Evolutionary conservation across 805 yeast genomes (phyloP).

Genomic region (Ogataea parapolymorpha): DNA sequence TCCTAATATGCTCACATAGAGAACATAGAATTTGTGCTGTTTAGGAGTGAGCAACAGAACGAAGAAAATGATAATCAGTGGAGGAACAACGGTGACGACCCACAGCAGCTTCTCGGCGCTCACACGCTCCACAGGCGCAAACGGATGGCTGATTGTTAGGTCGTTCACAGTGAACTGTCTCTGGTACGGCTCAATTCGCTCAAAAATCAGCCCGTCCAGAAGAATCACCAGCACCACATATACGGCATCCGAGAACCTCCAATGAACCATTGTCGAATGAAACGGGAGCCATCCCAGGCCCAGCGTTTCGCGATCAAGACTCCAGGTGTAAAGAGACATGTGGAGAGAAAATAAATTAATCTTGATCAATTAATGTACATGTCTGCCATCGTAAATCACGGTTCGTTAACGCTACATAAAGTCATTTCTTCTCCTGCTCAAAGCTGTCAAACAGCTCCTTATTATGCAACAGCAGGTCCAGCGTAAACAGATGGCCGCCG

Average conservation of each 20-base stretch:
- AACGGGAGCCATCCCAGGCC: slow-evolving; percentile 24
- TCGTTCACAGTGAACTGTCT: slow-evolving; percentile 78
- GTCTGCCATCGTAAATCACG: slow-evolving; percentile 2
- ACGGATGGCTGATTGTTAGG: slow-evolving; percentile 75
- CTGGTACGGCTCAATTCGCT: slow-evolving; percentile 56
- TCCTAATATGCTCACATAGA: slow-evolving; percentile 67
- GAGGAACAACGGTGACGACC: slow-evolving; percentile 53
- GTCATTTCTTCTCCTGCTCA: slow-evolving; percentile 28
- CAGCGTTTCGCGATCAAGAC: slow-evolving; percentile 28
- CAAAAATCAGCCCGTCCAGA: slow-evolving; percentile 27
- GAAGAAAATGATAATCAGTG: slow-evolving; percentile 33
- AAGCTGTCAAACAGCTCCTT: slow-evolving; percentile 44
- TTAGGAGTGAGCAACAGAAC: slow-evolving; percentile 42
- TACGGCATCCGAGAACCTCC: slow-evolving; percentile 27
- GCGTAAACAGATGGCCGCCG: slow-evolving; percentile 55
- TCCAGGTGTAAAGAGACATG: slow-evolving; percentile 10
- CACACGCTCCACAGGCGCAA: slow-evolving; percentile 71
- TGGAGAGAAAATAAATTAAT: neutral
- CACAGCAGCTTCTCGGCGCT: slow-evolving; percentile 50
- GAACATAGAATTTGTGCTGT: slow-evolving; percentile 52
- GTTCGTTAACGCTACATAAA: neutral
- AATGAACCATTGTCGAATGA: slow-evolving; percentile 19
- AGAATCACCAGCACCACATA: slow-evolving; percentile 20
- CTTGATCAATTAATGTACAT: neutral
- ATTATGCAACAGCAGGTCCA: slow-evolving; percentile 55